Conservation (phyloP, 108 stramenopile genomes). For the Skeletonema marinoi region DNA sequence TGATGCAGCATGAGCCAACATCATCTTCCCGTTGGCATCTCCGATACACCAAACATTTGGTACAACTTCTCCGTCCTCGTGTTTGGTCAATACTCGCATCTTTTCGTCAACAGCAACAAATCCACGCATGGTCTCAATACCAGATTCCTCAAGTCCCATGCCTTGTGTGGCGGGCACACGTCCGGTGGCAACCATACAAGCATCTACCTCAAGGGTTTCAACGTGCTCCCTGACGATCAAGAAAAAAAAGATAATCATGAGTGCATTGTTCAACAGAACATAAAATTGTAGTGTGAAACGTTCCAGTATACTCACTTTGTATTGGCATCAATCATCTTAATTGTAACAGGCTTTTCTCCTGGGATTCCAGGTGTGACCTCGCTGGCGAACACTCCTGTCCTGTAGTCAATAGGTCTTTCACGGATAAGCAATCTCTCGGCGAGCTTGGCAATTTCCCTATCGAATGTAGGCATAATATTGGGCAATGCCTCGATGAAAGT, state of each 20-base stretch:
- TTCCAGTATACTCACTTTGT: conserved; percentile 81
- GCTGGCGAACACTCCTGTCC: conserved; percentile 91
- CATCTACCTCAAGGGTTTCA: conserved; percentile 97
- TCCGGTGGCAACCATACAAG: conserved; percentile 98
- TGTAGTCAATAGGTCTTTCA: conserved; percentile 91
- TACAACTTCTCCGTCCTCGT: conserved; percentile 79
- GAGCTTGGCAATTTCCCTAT: conserved; percentile 95
- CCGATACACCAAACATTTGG: conserved; percentile 98
- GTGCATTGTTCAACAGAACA: not conserved
- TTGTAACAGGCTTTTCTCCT: conserved; percentile 96
- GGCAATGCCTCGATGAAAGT: conserved; percentile 97
- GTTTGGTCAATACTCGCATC: conserved; percentile 93
- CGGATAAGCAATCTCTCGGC: conserved; percentile 96
- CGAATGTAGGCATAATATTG: conserved; percentile 96
- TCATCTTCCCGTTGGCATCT: conserved; percentile 99
- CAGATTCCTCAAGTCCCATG: conserved; percentile 89
- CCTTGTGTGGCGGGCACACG: conserved; percentile 95
- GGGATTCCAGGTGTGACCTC: conserved; percentile 96
- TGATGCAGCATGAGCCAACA: conserved; percentile 98
- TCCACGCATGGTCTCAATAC: conserved; percentile 93
- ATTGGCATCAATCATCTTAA: conserved; percentile 98
- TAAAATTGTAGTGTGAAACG: not conserved
- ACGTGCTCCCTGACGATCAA: conserved; percentile 79
- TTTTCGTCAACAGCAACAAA: conserved; percentile 95
- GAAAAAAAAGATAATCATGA: not conserved